Evolutionary conservation across 106 monocot genomes (phyloP).

Genomic region (Cymbidium sinense): DNA sequence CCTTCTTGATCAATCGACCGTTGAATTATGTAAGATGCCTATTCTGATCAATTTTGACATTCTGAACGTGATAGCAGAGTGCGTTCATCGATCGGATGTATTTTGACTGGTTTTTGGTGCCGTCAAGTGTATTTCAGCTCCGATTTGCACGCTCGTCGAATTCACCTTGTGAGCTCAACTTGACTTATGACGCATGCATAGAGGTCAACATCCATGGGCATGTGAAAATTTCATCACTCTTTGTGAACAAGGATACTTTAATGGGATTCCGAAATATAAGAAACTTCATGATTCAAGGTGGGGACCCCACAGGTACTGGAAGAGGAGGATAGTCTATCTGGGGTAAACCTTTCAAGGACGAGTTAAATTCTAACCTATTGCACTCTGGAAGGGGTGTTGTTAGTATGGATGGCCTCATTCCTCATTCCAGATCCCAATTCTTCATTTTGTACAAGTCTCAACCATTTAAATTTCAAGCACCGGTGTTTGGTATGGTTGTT

Average conservation of each 20-base stretch:
- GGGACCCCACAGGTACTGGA: conserved; percentile 92
- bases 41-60: too few relatives aligned
- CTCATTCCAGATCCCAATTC: conserved; percentile 95
- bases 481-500: conserved; percentile 88
- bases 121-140: too few relatives aligned
- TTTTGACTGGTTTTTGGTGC: too few relatives aligned
- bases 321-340: conserved; percentile 92
- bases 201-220: conserved; percentile 69
- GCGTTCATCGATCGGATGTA: too few relatives aligned
- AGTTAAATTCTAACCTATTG: conserved; percentile 83
- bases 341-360: conserved; percentile 98
- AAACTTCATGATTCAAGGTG: conserved; percentile 99
- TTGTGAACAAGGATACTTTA: conserved; percentile 94
- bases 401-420: conserved; percentile 97
- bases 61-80: too few relatives aligned
- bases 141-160: too few relatives aligned
- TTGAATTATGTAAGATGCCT: too few relatives aligned
- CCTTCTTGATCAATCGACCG: too few relatives aligned
- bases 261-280: conserved; percentile 82
- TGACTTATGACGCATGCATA: too few relatives aligned
- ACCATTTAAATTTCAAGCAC: conserved; percentile 91
- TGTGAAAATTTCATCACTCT: conserved; percentile 98
- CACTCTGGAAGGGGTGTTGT: conserved; percentile 91
- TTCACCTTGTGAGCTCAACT: too few relatives aligned
- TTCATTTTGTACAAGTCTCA: conserved; percentile 94